Evolutionary conservation across 306 rosid genomes (phyloP).

Genomic region (Astragalus glycyphyllos): DNA sequence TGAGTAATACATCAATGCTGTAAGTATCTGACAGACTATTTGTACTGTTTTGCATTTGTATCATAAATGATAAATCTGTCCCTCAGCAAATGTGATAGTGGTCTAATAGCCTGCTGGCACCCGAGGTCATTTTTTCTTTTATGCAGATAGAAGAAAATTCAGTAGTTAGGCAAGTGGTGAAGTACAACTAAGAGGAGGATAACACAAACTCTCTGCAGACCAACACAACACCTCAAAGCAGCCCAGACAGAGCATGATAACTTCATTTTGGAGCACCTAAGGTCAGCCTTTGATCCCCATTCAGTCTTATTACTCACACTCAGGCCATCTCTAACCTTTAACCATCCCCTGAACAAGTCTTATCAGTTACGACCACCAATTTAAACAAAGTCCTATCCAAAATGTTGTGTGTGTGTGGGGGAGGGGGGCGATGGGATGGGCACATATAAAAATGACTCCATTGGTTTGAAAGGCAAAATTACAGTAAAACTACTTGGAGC

Average conservation of each 20-base stretch:
- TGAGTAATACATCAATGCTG: not conserved
- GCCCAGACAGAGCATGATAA: not conserved
- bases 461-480: slow-evolving; percentile 13
- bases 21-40: not conserved
- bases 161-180: not conserved
- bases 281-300: not conserved
- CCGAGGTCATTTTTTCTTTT: not conserved
- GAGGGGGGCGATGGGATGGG: not conserved
- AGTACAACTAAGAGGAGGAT: not conserved
- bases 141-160: slow-evolving; percentile 12
- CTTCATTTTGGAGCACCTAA: not conserved
- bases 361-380: slow-evolving; percentile 10
- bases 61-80: not conserved
- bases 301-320: not conserved
- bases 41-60: not conserved
- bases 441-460: not conserved
- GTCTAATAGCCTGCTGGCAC: not conserved
- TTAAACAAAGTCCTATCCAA: not conserved
- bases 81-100: not conserved
- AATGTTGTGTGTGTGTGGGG: no score
- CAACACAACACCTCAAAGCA: not conserved
- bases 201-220: not conserved
- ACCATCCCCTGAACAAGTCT: not conserved
- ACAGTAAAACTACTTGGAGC: not conserved
- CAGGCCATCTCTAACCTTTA: not conserved